phyloP scores from a whole-genome alignment of 805 yeast genomes.

The Lachancea quebecensis region DNA sequence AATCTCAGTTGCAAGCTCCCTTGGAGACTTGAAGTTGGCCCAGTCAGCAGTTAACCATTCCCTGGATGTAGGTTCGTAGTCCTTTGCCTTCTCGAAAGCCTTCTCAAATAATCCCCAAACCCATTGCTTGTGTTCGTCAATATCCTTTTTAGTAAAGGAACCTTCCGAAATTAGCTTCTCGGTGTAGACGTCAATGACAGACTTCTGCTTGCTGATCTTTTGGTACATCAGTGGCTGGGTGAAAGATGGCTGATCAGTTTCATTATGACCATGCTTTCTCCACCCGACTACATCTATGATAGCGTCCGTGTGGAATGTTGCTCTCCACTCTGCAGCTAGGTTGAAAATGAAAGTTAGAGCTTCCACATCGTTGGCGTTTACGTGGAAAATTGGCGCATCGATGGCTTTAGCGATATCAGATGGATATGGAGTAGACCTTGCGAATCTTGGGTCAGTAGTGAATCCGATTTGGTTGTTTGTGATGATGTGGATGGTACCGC shows the following conservation, averaged over 20 bases:
- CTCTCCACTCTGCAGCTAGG: constrained; percentile 98
- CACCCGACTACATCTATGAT: constrained; percentile 96
- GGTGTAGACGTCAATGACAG: constrained; percentile 81
- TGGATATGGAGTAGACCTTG: constrained; percentile 97
- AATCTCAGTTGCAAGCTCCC: constrained; percentile 90
- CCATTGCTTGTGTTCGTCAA: constrained; percentile 95
- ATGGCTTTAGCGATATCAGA: constrained; percentile 94
- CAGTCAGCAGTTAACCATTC: constrained; percentile 99
- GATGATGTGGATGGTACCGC: constrained; percentile 96
- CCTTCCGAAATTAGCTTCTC: constrained; percentile 77
- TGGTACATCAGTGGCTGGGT: constrained; percentile 98
- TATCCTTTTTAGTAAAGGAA: constrained; percentile 80
- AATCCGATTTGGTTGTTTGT: constrained; percentile 98
- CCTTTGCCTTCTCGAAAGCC: constrained; percentile 81
- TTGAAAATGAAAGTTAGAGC: constrained; percentile 85
- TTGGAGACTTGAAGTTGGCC: constrained; percentile 98
- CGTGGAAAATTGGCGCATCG: constrained; percentile 98
- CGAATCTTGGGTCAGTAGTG: constrained; percentile 96
- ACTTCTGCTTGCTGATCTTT: constrained; percentile 79
- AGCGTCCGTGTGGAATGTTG: constrained; percentile 92
- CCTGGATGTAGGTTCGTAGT: constrained; percentile 81
- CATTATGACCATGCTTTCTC: constrained; percentile 98
- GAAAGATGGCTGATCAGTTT: constrained; percentile 98
- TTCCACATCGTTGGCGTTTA: constrained; percentile 96
- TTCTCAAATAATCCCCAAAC: constrained; percentile 94